Percentiles rank a stretch among this genome's conserved stretches.
Conservation (phyloP, 192 early-diverging fungal species). For the Tieghemiomyces parasiticus region DNA sequence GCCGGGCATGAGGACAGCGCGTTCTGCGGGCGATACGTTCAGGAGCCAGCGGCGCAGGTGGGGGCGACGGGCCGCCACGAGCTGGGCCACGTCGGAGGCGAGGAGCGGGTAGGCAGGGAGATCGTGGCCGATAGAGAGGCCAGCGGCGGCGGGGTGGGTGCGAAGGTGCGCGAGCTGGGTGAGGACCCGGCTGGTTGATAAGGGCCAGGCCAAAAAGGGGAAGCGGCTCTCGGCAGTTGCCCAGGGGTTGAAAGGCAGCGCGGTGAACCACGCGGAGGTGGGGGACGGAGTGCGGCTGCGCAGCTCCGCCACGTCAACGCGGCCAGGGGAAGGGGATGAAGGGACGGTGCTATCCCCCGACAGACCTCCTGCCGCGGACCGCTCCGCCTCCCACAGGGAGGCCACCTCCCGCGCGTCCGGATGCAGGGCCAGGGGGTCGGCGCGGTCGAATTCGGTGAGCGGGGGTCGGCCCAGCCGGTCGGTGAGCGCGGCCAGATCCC, state of each 20-base stretch:
- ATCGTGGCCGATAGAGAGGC: too few species aligned
- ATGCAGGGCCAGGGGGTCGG: conserved; percentile 1
- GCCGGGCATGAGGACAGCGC: neutral
- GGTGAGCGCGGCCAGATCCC: neutral
- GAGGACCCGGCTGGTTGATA: neutral
- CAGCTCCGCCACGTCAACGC: too few species aligned
- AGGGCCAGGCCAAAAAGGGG: conserved; percentile 1
- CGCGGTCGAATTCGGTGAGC: conserved; percentile 7
- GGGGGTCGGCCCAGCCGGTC: conserved; percentile 1
- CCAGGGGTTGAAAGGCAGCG: conserved; percentile 7
- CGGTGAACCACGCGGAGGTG: too few species aligned
- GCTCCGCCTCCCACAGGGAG: too few species aligned
- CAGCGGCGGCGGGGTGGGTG: too few species aligned
- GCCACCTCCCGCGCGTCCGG: neutral
- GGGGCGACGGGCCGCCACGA: neutral
- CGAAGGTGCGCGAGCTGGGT: neutral
- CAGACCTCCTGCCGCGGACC: too few species aligned
- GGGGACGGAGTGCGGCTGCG: too few species aligned
- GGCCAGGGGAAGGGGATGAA: too few species aligned
- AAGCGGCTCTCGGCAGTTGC: neutral
- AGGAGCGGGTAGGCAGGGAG: conserved; percentile 6
- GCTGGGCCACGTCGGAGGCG: neutral
- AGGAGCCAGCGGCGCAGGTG: neutral
- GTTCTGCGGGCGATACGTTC: neutral
- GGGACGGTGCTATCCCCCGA: too few species aligned